Conservation (phyloP, 2,329 filamentous ascomycete species). For the Colletotrichum lindemuthianum region DNA sequence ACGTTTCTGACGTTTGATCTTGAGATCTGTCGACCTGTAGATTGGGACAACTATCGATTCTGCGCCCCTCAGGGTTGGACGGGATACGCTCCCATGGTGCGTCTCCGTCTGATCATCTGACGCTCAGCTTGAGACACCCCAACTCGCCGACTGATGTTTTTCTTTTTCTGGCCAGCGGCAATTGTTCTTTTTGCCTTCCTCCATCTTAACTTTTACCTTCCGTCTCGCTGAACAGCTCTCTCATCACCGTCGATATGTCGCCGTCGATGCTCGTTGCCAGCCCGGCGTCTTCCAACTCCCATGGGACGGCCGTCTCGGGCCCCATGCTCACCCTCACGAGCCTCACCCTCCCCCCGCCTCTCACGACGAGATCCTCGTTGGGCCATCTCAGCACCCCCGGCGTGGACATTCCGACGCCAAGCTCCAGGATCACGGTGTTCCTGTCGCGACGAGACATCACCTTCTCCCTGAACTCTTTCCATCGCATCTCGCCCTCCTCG, state of each 20-base stretch:
- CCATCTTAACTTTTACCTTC: slow-evolving; percentile 14
- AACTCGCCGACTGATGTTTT: slow-evolving; percentile 19
- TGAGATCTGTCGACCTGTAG: slow-evolving; percentile 11
- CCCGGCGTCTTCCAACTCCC: slow-evolving; percentile 32
- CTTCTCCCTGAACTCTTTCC: slow-evolving; percentile 29
- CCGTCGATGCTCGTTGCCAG: slow-evolving; percentile 36
- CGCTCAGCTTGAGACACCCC: slow-evolving; percentile 26
- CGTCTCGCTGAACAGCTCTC: neutral
- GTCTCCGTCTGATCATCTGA: slow-evolving; percentile 33
- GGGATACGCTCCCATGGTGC: slow-evolving; percentile 6
- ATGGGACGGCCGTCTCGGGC: slow-evolving; percentile 34
- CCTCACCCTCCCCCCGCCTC: slow-evolving; percentile 27
- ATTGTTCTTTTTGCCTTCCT: neutral
- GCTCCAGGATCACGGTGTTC: slow-evolving; percentile 36
- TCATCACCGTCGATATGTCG: slow-evolving; percentile 29
- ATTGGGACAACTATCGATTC: slow-evolving; percentile 10
- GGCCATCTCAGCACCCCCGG: slow-evolving; percentile 37
- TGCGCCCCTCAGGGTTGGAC: neutral
- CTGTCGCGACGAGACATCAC: slow-evolving; percentile 3
- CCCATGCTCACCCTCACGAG: slow-evolving; percentile 37
- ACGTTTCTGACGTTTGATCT: slow-evolving; percentile 17
- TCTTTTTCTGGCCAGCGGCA: neutral
- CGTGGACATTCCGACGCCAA: slow-evolving; percentile 37
- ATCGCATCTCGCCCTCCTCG: slow-evolving; percentile 30
- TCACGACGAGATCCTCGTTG: slow-evolving; percentile 34